Evolutionary conservation across 2,329 filamentous ascomycete genomes (phyloP), one percentile per base, ranked within the genome.

Genomic region (Blastomyces emzantsi): DNA sequence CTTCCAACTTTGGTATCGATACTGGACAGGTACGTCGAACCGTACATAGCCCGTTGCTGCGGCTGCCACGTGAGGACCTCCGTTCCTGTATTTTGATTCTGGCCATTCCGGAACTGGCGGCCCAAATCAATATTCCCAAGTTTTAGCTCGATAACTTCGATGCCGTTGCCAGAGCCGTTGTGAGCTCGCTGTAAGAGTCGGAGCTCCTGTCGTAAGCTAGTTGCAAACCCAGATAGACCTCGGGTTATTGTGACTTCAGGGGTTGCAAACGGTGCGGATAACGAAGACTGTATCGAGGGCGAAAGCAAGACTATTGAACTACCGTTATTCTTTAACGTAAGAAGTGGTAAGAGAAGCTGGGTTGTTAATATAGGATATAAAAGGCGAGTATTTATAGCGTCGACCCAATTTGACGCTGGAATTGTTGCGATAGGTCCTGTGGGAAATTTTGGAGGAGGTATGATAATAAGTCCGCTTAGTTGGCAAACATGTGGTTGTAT

Each of bases 321-420:
- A 61, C 79, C 80, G 60, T 79, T 82, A 72, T 77, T 81, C 62
- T 88, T 82, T 62, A 85, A 82, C 13, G 70, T 89, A 61, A 92
- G 82, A 39, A 92, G 85, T 0, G 89, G 89, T n/a, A 97, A 82
- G 78, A 97, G 94, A 62, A 90, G 85, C 77, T 97, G 92, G 49
- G 92, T 87, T 5, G 90, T 92, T 61, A 96, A 84, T 68, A 97
- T 91, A 1, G 93, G 93, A 64, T 92, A 89, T 62, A 97, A 83
- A 15, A 99, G 84, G 71, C 96, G 92, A 19, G 91, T 93, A 75
- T 97, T 96, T 74, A 97, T 86, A 43, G 92, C 88, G 72, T 97
- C 91, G 67, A 90, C 90, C 79, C 96, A 94, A 70, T 85, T 87
- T 39, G 90, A 90, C 0, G 90, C 87, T 7, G 90, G 86, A 64